Base-by-base conservation (phyloP, 345 rosid species). In the Brassica nigra region DNA sequence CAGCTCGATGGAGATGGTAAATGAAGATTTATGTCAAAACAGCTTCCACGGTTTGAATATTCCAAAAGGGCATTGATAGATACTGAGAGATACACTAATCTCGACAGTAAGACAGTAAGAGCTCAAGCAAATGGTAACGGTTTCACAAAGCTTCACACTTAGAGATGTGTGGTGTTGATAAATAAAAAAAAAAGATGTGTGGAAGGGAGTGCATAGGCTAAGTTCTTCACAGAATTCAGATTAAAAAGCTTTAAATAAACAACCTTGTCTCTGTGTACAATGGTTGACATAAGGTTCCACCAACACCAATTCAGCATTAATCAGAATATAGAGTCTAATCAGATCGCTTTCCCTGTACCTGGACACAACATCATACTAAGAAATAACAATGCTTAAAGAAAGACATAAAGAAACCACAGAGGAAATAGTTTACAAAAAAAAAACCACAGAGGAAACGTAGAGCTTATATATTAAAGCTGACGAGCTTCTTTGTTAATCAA, bases 181-280 rank as follows among this genome's bases (percentile, higher is more conserved):
- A 18, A 18, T 18, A 18, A 18, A 18, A 18, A 18, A 18, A 18
- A 18, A 18, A 18, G 31, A 29, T 29, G 31, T 33, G 63, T 63
- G 9, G 20, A 62, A 77, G 14, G 2, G 28, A 36, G 39, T 36
- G 39, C 39, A 36, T 36, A 36, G 6, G 39, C 34, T 39, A 7
- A 3, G 66, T 44, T 73, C 65, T 18, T 18, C 18, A 61, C 0
- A 23, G 15, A 3, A 49, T 23, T 62, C 44, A 52, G 15, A 49
- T 49, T 27, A 20, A 68, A 28, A 28, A 70, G 71, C 6, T 8
- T 36, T 70, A 57, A 57, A 64, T 4, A 54, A 8, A 16, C 77
- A 76, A 91, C 99, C 92, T 95, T 95, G 81, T 95, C 99, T 75
- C 82, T 88, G 74, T 95, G 99, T 78, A 92, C 97, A 66, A 92